Conservation (phyloP, 139 green algal genomes). For the Yamagishiella unicocca region DNA sequence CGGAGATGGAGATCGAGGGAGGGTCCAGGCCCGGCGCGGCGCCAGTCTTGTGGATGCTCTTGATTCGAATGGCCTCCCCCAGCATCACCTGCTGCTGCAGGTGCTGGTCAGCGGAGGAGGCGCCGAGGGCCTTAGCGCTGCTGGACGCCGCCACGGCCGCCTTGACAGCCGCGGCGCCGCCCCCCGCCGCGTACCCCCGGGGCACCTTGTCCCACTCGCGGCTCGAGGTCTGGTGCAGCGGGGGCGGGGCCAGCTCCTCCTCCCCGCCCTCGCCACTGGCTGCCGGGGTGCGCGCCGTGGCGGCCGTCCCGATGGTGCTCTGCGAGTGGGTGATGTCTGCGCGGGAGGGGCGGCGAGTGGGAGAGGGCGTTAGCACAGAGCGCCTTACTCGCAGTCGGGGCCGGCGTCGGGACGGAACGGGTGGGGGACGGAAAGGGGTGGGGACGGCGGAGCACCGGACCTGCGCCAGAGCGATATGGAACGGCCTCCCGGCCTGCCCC, state of each 20-base stretch:
- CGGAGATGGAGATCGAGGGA: not conserved
- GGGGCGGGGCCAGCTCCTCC: not conserved
- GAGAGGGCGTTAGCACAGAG: too few species aligned
- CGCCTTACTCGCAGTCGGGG: too few species aligned
- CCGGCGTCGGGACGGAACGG: too few species aligned
- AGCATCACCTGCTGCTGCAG: not conserved
- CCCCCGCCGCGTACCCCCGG: not conserved
- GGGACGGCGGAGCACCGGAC: too few species aligned
- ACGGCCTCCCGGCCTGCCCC: too few species aligned
- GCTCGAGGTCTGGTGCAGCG: not conserved
- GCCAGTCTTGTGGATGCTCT: not conserved
- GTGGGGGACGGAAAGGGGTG: too few species aligned
- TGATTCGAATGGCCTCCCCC: not conserved
- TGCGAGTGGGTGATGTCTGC: too few species aligned
- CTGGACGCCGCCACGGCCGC: not conserved
- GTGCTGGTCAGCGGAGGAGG: not conserved
- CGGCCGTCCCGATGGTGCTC: not conserved
- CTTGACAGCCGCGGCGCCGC: conserved; percentile 31
- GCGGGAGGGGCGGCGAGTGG: too few species aligned
- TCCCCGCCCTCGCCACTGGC: not conserved
- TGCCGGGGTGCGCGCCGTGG: not conserved
- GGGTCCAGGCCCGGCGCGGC: conserved; percentile 4
- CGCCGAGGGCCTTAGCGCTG: not conserved
- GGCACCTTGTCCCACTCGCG: conserved; percentile 4
- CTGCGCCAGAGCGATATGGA: too few species aligned